These are phyloP conservation scores for Cutaneotrichosporon dermatis DNA, from an alignment of 1,284 basidiomycete genomes.

Conservation along the genomic window DNA sequence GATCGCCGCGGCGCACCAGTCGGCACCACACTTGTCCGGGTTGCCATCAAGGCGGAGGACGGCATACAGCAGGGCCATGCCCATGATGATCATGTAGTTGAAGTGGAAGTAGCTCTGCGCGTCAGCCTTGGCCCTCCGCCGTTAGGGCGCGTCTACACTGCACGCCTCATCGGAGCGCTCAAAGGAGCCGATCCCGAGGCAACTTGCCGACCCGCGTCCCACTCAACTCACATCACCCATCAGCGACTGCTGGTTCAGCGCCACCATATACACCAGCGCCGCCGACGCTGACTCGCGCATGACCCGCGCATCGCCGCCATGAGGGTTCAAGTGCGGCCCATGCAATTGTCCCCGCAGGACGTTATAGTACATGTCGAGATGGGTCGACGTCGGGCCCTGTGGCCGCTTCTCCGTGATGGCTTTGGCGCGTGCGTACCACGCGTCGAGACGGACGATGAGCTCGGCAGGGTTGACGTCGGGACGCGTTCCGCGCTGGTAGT, in stretches of 20 bases:
- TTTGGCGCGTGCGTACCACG: conserved; percentile 5
- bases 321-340: conserved; percentile 3
- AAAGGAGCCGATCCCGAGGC: too few relatives aligned
- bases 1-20: background rate
- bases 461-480: background rate
- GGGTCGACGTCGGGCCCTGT: background rate
- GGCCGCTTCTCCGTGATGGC: background rate
- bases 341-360: conserved; percentile 5
- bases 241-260: conserved; percentile 4
- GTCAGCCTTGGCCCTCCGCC: too few relatives aligned
- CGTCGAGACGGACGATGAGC: conserved; percentile 6
- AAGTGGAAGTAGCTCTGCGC: conserved; percentile 10
- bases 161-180: too few relatives aligned
- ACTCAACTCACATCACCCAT: conserved; percentile 1
- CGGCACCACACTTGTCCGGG: background rate
- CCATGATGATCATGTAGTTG: conserved; percentile 9
- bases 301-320: background rate
- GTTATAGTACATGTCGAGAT: conserved; percentile 15
- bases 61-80: conserved; percentile 7
- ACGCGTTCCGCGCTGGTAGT: background rate
- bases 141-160: too few relatives aligned
- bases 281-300: conserved; percentile 6
- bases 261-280: background rate
- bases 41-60: conserved; percentile 3
- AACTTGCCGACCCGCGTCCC: too few relatives aligned